phyloP scores from a whole-genome alignment of 352 stramenopile genomes.

The Poterioochromonas sp. region DNA sequence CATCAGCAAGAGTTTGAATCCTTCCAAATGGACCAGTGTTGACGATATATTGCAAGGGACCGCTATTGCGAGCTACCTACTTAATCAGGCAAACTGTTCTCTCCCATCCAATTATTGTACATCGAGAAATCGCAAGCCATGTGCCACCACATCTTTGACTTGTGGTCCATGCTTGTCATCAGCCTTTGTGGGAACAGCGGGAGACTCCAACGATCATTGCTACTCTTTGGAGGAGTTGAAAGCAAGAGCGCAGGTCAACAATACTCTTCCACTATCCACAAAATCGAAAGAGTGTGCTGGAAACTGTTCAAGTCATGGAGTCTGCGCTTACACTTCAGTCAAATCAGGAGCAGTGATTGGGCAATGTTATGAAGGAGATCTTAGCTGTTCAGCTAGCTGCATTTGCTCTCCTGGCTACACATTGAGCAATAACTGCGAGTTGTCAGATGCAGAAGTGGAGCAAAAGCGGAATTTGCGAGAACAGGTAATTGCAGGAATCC shows the following conservation, averaged over 20 bases:
- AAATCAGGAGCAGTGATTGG: not conserved
- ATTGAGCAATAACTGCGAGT: not conserved
- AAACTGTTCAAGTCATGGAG: constrained; percentile 16
- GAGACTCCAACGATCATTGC: constrained; percentile 16
- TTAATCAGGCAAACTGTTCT: constrained; percentile 29
- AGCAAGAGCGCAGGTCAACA: constrained; percentile 1
- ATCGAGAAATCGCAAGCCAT: constrained; percentile 1
- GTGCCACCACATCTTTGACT: not conserved
- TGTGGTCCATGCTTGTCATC: constrained; percentile 23
- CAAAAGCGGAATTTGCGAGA: not conserved
- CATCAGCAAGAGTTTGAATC: constrained; percentile 10
- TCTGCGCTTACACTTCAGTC: not conserved
- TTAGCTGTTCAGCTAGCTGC: not conserved
- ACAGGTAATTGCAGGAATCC: not conserved
- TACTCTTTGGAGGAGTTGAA: not conserved
- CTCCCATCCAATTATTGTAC: constrained; percentile 20
- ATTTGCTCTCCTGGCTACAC: not conserved
- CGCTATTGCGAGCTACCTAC: constrained; percentile 6
- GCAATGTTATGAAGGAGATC: constrained; percentile 16
- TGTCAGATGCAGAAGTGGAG: not conserved
- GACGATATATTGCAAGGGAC: constrained; percentile 5
- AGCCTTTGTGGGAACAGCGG: constrained; percentile 1
- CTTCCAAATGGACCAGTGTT: not conserved
- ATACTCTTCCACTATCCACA: constrained; percentile 13
- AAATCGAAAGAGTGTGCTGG: not conserved